Conservation (phyloP, 2,329 filamentous ascomycete species). For the Penicillium capsulatum region DNA sequence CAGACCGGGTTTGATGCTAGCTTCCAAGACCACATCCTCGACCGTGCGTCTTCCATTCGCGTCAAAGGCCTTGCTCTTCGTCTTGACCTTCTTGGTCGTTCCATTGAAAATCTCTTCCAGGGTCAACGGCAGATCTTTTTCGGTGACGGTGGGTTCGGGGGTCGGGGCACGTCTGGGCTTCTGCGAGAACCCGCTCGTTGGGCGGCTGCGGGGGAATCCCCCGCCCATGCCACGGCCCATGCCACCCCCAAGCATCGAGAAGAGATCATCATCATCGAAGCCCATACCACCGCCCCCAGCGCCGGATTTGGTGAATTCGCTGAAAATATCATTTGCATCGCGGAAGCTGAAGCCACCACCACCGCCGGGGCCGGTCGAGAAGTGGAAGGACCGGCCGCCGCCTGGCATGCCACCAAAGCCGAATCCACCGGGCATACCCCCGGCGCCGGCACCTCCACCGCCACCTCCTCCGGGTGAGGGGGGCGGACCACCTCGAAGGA, state of each 20-base stretch:
- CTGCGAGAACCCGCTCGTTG: constrained; percentile 26
- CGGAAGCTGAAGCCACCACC: constrained; percentile 73
- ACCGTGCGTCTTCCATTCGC: constrained; percentile 73
- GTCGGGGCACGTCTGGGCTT: constrained; percentile 48
- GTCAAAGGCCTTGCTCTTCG: constrained; percentile 95
- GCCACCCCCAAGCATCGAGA: constrained; percentile 49
- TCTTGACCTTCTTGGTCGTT: constrained; percentile 93
- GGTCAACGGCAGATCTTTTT: constrained; percentile 73
- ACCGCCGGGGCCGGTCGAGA: constrained; percentile 44
- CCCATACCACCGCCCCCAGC: constrained; percentile 50
- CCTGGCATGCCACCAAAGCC: constrained; percentile 50
- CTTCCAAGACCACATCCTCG: constrained; percentile 86
- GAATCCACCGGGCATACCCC: constrained; percentile 54
- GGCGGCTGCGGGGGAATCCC: constrained; percentile 28
- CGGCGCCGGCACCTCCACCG: constrained; percentile 52
- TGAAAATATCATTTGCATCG: constrained; percentile 78
- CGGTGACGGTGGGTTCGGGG: constrained; percentile 85
- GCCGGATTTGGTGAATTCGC: constrained; percentile 68
- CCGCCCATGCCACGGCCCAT: constrained; percentile 40
- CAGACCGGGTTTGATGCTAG: constrained; percentile 90
- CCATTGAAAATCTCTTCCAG: constrained; percentile 87
- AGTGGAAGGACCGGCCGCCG: constrained; percentile 49
- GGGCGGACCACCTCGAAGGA: constrained; percentile 71
- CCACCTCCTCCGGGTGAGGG: constrained; percentile 59
- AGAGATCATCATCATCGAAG: constrained; percentile 52